Percentiles rank a stretch among this genome's conserved stretches.
Conservation (phyloP, 1,284 basidiomycete species). For the Pseudozyma thailandica region DNA sequence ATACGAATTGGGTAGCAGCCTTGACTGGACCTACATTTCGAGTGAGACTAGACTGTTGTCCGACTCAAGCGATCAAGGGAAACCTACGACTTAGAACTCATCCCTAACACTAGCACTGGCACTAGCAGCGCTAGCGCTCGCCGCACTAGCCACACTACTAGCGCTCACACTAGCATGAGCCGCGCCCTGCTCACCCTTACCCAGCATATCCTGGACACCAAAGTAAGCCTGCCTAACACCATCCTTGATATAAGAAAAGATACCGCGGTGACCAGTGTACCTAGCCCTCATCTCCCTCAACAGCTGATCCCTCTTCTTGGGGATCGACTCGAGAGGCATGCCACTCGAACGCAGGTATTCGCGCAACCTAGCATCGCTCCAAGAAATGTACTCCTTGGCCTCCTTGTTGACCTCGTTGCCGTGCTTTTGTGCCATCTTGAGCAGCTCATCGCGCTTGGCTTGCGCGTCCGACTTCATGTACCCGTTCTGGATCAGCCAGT, state of each 20-base stretch:
- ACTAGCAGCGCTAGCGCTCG: constrained; percentile 35
- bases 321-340: constrained; percentile 50
- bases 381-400: constrained; percentile 59
- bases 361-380: constrained; percentile 62
- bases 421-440: constrained; percentile 59
- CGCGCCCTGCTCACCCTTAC: constrained; percentile 54
- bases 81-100: constrained; percentile 42
- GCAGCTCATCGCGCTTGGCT: constrained; percentile 61
- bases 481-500: constrained; percentile 58
- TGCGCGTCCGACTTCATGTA: constrained; percentile 54
- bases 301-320: constrained; percentile 60
- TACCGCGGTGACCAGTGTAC: constrained; percentile 56
- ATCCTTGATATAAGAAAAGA: constrained; percentile 59
- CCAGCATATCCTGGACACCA: constrained; percentile 56
- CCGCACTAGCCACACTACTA: constrained; percentile 41
- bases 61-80: background rate
- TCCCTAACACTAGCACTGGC: constrained; percentile 47
- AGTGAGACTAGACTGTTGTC: background rate
- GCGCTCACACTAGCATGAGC: constrained; percentile 51
- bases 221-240: constrained; percentile 57
- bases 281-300: constrained; percentile 64
- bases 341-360: constrained; percentile 59
- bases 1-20: too few relatives aligned
- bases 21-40: constrained; percentile 4
- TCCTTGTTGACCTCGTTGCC: constrained; percentile 42